Evolutionary conservation across 192 early-diverging fungal species (phyloP).

Genomic region (Nowakowskiella sp.): DNA sequence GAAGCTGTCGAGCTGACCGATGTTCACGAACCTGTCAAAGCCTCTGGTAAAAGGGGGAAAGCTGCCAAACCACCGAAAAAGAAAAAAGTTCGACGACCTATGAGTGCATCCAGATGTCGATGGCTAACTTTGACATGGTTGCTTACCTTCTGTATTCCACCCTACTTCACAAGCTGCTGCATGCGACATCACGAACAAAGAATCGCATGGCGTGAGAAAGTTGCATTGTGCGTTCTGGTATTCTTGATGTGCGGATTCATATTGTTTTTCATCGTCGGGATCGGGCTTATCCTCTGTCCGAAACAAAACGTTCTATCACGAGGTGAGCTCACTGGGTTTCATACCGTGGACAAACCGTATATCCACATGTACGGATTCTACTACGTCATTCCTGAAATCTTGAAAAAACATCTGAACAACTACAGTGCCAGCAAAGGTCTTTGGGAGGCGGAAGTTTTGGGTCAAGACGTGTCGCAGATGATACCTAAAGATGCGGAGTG

Average conservation of each 20-base stretch:
- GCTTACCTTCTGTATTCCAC: conserved; percentile 71
- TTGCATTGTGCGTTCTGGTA: conserved; percentile 74
- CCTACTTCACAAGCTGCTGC: conserved; percentile 38
- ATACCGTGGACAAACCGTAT: conserved; percentile 13
- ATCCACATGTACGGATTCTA: conserved; percentile 43
- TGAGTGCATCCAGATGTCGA: conserved; percentile 44
- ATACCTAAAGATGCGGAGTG: conserved; percentile 33
- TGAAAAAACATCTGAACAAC: conserved; percentile 20
- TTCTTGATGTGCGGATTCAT: conserved; percentile 57
- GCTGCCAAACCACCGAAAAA: not conserved
- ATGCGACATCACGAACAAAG: conserved; percentile 76
- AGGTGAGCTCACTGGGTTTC: conserved; percentile 24
- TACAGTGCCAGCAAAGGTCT: conserved; percentile 25
- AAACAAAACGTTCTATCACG: conserved; percentile 49
- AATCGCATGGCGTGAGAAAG: conserved; percentile 91
- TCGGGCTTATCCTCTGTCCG: conserved; percentile 70
- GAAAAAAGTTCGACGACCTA: conserved; percentile 32
- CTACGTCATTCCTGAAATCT: conserved; percentile 28
- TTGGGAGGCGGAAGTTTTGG: conserved; percentile 18
- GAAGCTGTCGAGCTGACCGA: not conserved
- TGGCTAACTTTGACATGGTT: conserved; percentile 69
- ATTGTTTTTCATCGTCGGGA: conserved; percentile 75
- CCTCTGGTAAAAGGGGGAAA: not conserved
- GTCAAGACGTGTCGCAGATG: conserved; percentile 34
- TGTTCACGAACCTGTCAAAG: not conserved